A percentile compares a stretch with the other conserved stretches of the same genome.
Evolutionary conservation across 2,329 filamentous ascomycete species (phyloP).

Genomic region (Hymenoscyphus fructigenus): DNA sequence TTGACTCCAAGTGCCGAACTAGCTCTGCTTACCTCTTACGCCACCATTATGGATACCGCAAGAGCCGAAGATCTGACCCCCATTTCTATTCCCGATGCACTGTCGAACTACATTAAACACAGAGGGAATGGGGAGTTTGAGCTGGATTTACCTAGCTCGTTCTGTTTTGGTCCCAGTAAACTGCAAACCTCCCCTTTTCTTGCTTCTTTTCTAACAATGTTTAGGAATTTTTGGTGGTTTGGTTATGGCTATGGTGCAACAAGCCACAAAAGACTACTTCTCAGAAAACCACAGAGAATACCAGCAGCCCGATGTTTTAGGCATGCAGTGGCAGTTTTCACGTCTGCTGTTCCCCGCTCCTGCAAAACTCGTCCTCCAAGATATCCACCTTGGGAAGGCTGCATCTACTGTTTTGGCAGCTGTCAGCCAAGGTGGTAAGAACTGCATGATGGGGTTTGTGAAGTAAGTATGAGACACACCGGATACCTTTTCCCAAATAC

Average conservation of each 20-base stretch:
- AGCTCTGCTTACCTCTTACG: too few species aligned
- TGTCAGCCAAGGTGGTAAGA: background rate
- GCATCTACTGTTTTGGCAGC: background rate
- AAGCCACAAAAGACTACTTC: conserved; percentile 4
- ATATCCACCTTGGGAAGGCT: conserved; percentile 5
- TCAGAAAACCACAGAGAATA: background rate
- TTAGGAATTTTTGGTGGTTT: conserved; percentile 6
- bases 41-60: too few species aligned
- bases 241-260: conserved; percentile 4
- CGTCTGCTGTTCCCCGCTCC: conserved; percentile 1
- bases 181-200: background rate
- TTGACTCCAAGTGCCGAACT: too few species aligned
- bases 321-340: conserved; percentile 9
- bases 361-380: conserved; percentile 7
- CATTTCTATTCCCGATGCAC: too few species aligned
- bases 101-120: too few species aligned
- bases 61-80: too few species aligned
- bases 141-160: conserved; percentile 4
- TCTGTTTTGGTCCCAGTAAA: conserved; percentile 2
- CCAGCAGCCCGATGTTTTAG: conserved; percentile 4
- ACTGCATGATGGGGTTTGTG: conserved; percentile 8
- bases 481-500: too few species aligned
- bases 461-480: background rate
- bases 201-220: background rate
- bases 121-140: background rate